phyloP scores from a whole-genome alignment of 2,329 filamentous ascomycete species.

The Talaromyces sp. region DNA sequence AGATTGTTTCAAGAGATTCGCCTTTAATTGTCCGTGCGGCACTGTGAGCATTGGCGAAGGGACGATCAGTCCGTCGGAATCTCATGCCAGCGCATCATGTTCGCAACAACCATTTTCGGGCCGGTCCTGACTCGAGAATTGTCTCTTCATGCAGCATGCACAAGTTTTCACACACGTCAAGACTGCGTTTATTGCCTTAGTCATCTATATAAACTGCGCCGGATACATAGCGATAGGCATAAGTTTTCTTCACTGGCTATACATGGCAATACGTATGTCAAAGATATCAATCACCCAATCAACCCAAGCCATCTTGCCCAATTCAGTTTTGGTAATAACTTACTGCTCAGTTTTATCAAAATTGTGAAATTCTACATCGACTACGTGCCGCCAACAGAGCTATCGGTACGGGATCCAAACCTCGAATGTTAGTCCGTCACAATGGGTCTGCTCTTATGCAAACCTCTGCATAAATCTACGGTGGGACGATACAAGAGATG shows the following conservation, averaged over 20 bases:
- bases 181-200: too few relatives aligned
- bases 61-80: neutral
- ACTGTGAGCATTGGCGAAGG: neutral
- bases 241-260: neutral
- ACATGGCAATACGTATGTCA: neutral
- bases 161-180: neutral
- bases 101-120: too few relatives aligned
- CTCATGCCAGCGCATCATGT: neutral
- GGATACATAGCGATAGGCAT: neutral
- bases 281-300: neutral
- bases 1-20: neutral
- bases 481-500: neutral
- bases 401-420: neutral
- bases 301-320: neutral
- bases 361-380: too few relatives aligned
- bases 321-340: too few relatives aligned
- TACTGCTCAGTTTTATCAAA: too few relatives aligned
- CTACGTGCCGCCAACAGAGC: neutral
- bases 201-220: neutral
- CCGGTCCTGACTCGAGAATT: neutral
- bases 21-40: neutral
- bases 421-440: neutral
- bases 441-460: neutral
- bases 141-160: neutral
- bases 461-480: neutral